Percentiles rank a stretch among this genome's conserved stretches.
Evolutionary conservation across 73 alveolate genomes (phyloP).

Genomic region (Halteria grandinella): DNA sequence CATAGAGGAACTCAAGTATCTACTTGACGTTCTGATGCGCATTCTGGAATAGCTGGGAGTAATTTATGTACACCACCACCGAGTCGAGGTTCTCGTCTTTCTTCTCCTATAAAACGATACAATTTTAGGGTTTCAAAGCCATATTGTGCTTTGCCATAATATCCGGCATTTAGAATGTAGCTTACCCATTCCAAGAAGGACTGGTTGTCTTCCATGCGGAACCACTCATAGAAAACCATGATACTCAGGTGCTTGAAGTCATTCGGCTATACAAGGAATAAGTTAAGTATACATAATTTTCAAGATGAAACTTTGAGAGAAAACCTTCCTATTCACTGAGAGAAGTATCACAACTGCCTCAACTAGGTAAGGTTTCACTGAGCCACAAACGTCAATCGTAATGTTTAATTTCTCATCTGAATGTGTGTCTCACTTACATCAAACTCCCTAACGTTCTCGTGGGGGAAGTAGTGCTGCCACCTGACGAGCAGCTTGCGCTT

Average conservation of each 20-base stretch:
- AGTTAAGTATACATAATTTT: not conserved
- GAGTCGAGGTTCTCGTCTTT: conserved; percentile 56
- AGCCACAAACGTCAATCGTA: not conserved
- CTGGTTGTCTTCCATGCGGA: conserved; percentile 36
- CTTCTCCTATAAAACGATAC: conserved; percentile 17
- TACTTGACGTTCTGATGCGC: conserved; percentile 39
- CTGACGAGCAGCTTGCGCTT: conserved; percentile 34
- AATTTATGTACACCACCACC: no score
- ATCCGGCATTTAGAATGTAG: no score
- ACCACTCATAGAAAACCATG: conserved; percentile 59
- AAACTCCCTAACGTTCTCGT: conserved; percentile 26
- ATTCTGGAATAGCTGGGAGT: no score
- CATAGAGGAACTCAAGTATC: conserved; percentile 55
- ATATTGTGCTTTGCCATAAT: no score
- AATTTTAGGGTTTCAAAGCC: no score
- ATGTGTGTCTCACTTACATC: conserved; percentile 46
- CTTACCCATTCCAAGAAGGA: no score
- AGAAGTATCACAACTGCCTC: not conserved
- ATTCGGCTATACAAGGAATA: conserved; percentile 3
- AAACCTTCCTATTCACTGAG: not conserved
- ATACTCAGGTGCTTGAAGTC: conserved; percentile 64
- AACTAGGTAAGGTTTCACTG: not conserved
- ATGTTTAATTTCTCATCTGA: not conserved
- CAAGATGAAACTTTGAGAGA: no score
- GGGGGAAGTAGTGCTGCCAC: conserved; percentile 64